phyloP scores from a whole-genome alignment of 495 filamentous ascomycete species.

The Penicillium dipodomyicola region DNA sequence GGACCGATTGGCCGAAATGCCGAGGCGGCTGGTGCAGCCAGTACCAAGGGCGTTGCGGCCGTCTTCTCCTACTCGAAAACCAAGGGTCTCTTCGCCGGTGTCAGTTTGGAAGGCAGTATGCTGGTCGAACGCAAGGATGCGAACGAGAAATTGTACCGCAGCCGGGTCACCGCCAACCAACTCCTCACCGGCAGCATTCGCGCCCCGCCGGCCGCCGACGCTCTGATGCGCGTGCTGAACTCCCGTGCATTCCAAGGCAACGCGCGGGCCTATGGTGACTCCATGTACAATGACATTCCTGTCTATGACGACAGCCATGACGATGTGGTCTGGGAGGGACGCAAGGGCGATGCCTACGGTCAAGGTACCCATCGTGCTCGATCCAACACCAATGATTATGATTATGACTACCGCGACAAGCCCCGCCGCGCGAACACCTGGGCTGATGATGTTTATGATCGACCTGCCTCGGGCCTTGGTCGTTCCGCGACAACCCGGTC shows the following conservation, averaged over 20 bases:
- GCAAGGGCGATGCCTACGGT: conserved; percentile 69
- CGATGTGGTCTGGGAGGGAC: conserved; percentile 89
- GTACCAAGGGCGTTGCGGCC: conserved; percentile 81
- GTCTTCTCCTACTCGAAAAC: conserved; percentile 97
- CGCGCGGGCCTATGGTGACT: conserved; percentile 47
- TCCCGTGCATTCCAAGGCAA: conserved; percentile 77
- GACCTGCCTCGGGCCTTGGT: conserved; percentile 47
- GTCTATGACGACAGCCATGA: conserved; percentile 88
- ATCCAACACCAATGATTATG: conserved; percentile 50
- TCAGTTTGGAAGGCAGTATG: conserved; percentile 86
- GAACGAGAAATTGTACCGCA: conserved; percentile 92
- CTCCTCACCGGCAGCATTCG: conserved; percentile 75
- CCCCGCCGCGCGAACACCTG: conserved; percentile 76
- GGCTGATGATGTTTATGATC: conserved; percentile 87
- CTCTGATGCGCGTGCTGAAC: conserved; percentile 79
- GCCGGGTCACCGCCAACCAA: conserved; percentile 73
- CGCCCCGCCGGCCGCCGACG: conserved; percentile 76
- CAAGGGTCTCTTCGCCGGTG: conserved; percentile 94
- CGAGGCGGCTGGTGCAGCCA: conserved; percentile 92
- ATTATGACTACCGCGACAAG: conserved; percentile 61
- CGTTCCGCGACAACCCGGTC: conserved; percentile 50
- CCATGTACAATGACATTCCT: conserved; percentile 93
- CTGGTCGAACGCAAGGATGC: conserved; percentile 93
- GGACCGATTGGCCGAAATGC: conserved; percentile 93
- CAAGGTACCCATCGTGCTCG: conserved; percentile 65